These are phyloP conservation scores for Nemania sp. DNA, from an alignment of 2,329 filamentous ascomycete species.

Conservation along the genomic window DNA sequence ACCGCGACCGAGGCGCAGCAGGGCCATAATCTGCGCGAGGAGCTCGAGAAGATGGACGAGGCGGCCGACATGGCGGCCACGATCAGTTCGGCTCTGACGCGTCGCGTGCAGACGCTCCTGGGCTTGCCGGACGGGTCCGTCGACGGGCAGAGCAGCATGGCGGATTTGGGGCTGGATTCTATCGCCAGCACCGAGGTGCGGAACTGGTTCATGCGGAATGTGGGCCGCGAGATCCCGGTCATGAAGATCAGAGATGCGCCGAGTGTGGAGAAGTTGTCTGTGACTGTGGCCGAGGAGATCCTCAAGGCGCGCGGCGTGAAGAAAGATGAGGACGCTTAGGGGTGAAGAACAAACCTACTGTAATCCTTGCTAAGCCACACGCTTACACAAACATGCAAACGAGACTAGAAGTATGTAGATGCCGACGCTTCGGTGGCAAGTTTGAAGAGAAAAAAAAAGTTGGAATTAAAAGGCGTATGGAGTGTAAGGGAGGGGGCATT, in stretches of 20 bases:
- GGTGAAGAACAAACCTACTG: too few species aligned
- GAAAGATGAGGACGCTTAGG: too few species aligned
- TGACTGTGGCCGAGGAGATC: too few species aligned
- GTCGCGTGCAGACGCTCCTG: slow-evolving; percentile 39
- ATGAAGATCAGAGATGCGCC: slow-evolving; percentile 38
- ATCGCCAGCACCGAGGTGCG: slow-evolving; percentile 47
- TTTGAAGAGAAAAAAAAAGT: too few species aligned
- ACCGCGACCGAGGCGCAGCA: slow-evolving; percentile 12
- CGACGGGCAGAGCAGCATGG: slow-evolving; percentile 38
- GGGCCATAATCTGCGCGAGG: slow-evolving; percentile 38
- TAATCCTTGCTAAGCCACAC: too few species aligned
- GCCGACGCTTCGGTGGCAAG: too few species aligned
- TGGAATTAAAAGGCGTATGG: too few species aligned
- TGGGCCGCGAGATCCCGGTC: slow-evolving; percentile 40
- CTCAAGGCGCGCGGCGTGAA: too few species aligned
- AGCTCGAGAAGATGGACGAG: slow-evolving; percentile 31
- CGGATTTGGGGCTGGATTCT: slow-evolving; percentile 47
- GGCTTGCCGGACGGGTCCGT: slow-evolving; percentile 34
- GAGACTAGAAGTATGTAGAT: too few species aligned
- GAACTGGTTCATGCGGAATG: slow-evolving; percentile 42
- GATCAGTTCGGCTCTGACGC: slow-evolving; percentile 36
- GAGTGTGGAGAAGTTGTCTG: slow-evolving; percentile 30
- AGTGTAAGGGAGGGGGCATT: too few species aligned
- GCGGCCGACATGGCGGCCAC: slow-evolving; percentile 31
- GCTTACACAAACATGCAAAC: too few species aligned